phyloP scores from a whole-genome alignment of 257 asterid species.

The Fraxinus cuspidata region DNA sequence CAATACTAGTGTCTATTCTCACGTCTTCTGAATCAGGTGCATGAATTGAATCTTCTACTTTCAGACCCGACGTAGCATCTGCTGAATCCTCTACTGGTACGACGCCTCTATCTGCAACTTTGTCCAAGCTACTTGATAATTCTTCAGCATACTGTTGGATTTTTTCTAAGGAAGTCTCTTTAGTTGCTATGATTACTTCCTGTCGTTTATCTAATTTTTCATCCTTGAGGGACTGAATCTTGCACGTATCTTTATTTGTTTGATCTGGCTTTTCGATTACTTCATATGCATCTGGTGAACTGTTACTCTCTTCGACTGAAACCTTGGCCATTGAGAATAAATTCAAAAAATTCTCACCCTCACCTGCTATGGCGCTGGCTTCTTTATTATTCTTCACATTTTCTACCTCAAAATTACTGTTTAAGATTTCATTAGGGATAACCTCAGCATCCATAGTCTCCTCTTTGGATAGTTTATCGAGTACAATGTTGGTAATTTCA shows the following conservation, averaged over 20 bases:
- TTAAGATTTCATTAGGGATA: slow-evolving; percentile 11
- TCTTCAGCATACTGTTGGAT: slow-evolving; percentile 26
- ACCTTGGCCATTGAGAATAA: slow-evolving; percentile 32
- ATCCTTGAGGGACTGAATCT: slow-evolving; percentile 4
- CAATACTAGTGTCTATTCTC: background rate
- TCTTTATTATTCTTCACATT: background rate
- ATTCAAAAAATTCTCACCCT: slow-evolving; percentile 39
- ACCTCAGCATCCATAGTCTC: slow-evolving; percentile 23
- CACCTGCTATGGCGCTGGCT: slow-evolving; percentile 22
- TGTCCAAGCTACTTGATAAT: slow-evolving; percentile 3
- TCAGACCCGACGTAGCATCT: background rate
- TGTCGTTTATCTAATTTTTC: slow-evolving; percentile 26
- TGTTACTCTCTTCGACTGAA: slow-evolving; percentile 23
- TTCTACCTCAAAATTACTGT: background rate
- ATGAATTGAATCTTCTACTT: background rate
- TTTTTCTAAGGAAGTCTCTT: slow-evolving; percentile 18
- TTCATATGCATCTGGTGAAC: slow-evolving; percentile 21
- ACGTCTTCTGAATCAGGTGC: background rate
- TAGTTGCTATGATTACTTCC: slow-evolving; percentile 6
- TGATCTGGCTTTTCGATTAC: slow-evolving; percentile 27
- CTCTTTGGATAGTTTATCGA: slow-evolving; percentile 26
- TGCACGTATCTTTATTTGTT: slow-evolving; percentile 11
- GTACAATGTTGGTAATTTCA: slow-evolving; percentile 25
- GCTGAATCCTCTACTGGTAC: background rate
- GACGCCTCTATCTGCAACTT: slow-evolving; percentile 9